A percentile compares a stretch with the other conserved stretches of the same genome.
phyloP scores from a whole-genome alignment of 192 early-diverging fungal genomes.

The Diversispora epigaea region DNA sequence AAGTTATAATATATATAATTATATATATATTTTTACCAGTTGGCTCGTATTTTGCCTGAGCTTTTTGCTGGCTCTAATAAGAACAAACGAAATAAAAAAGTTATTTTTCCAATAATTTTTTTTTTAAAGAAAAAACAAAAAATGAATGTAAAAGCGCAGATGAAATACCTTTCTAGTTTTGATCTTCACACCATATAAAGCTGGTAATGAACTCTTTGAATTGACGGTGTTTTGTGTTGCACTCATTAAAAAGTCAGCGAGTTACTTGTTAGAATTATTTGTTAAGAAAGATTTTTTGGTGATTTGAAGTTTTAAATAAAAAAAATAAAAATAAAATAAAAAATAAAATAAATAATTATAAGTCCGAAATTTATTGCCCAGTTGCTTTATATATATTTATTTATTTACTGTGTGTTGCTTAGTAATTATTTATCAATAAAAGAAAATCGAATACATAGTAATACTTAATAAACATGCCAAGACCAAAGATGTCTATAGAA shows the following conservation, averaged over 20 bases:
- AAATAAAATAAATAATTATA: no score
- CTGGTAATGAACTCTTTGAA: conserved; percentile 37
- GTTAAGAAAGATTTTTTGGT: no score
- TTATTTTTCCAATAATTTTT: no score
- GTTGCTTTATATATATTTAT: no score
- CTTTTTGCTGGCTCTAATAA: conserved; percentile 61
- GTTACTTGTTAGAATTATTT: not conserved
- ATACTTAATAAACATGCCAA: no score
- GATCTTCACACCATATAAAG: conserved; percentile 69
- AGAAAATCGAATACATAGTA: no score
- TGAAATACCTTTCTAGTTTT: conserved; percentile 61
- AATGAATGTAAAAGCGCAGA: not conserved
- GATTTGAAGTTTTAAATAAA: no score
- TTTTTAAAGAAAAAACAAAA: not conserved
- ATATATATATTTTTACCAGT: conserved; percentile 39
- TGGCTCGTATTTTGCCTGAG: conserved; percentile 65
- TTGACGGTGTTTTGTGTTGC: conserved; percentile 42
- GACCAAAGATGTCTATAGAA: no score
- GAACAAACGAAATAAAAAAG: not conserved
- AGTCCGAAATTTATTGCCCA: no score
- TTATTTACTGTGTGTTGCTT: no score
- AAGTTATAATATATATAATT: not conserved
- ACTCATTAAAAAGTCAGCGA: conserved; percentile 44
- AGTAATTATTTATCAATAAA: no score
- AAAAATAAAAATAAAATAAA: no score